Evolutionary conservation across 805 yeast genomes (phyloP).

Genomic region (Candida ficus): DNA sequence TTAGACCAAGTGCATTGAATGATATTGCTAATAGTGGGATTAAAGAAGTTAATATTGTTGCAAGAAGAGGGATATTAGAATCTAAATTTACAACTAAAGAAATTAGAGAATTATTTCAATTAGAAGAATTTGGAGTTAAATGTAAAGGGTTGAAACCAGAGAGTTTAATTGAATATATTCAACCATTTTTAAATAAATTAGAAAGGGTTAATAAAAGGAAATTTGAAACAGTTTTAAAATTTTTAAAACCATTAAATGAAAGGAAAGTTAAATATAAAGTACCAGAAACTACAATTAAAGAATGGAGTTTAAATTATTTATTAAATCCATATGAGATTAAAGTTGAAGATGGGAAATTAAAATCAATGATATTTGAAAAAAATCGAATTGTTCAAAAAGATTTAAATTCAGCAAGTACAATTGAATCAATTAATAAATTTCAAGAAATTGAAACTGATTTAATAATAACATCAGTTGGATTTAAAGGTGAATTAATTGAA

Average conservation of each 20-base stretch:
- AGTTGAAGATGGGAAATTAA: conserved; percentile 33
- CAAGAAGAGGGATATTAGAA: conserved; percentile 79
- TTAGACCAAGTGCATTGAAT: conserved; percentile 54
- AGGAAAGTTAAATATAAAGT: conserved; percentile 19
- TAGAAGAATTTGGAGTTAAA: conserved; percentile 42
- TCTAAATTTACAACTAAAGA: conserved; percentile 93
- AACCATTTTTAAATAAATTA: conserved; percentile 25
- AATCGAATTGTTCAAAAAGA: conserved; percentile 41
- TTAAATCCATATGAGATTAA: conserved; percentile 55
- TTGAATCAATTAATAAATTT: conserved; percentile 23
- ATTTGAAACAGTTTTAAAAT: conserved; percentile 56
- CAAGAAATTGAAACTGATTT: conserved; percentile 47
- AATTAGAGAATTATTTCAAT: conserved; percentile 72
- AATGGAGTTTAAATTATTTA: conserved; percentile 69
- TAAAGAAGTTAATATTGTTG: conserved; percentile 66
- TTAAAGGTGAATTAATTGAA: conserved; percentile 58
- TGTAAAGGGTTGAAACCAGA: conserved; percentile 42
- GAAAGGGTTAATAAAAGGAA: conserved; percentile 58
- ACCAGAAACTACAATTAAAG: conserved; percentile 12
- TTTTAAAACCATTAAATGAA: conserved; percentile 31
- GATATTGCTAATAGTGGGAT: conserved; percentile 49
- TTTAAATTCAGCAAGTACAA: conserved; percentile 18
- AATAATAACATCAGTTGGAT: conserved; percentile 80
- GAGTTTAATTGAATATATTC: conserved; percentile 10
- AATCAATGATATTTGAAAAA: conserved; percentile 42